Conservation (phyloP, 2,329 filamentous ascomycete species). For the Cladosporium sp. region DNA sequence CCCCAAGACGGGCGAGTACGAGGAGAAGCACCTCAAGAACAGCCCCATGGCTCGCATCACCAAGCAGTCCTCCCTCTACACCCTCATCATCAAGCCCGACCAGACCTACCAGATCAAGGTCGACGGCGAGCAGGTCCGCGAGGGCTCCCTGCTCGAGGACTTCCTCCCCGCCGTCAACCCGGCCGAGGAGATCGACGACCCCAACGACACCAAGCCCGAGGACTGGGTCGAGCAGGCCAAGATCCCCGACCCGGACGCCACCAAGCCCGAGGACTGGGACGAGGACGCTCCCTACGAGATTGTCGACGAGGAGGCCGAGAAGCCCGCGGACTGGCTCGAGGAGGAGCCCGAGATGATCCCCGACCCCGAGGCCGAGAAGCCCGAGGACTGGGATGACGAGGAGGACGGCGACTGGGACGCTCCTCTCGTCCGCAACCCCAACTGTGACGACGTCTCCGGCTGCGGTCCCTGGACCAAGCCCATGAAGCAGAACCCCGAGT, state of each 20-base stretch:
- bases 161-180: constrained; percentile 95
- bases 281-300: constrained; percentile 98
- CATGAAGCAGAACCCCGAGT: constrained; percentile 88
- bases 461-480: constrained; percentile 92
- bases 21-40: constrained; percentile 95
- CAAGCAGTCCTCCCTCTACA: constrained; percentile 95
- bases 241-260: constrained; percentile 88
- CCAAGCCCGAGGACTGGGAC: constrained; percentile 98
- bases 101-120: constrained; percentile 92
- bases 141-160: constrained; percentile 88
- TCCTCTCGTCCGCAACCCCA: constrained; percentile 89
- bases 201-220: constrained; percentile 88
- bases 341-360: constrained; percentile 76
- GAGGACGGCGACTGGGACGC: constrained; percentile 97
- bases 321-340: constrained; percentile 95
- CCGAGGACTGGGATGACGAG: constrained; percentile 99
- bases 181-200: constrained; percentile 87
- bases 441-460: constrained; percentile 88
- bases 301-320: constrained; percentile 84
- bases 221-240: constrained; percentile 93
- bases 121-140: constrained; percentile 83
- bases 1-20: constrained; percentile 98
- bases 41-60: constrained; percentile 81
- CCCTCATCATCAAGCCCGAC: constrained; percentile 91
- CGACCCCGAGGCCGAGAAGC: constrained; percentile 95